phyloP scores from a whole-genome alignment of 2,329 filamentous ascomycete genomes.

The Thelonectria olida region DNA sequence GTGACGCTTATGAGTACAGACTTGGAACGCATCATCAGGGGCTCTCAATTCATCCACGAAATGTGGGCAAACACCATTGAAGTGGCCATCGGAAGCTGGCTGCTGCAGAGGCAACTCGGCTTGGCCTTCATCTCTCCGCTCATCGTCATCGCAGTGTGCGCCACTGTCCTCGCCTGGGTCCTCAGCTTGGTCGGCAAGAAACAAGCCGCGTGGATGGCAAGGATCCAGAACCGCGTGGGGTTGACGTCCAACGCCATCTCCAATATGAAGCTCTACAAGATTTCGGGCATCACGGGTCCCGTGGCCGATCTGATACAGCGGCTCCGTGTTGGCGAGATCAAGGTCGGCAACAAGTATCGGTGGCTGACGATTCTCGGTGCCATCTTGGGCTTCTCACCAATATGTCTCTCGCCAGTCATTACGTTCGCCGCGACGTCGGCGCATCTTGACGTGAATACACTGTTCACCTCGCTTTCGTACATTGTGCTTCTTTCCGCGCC shows the following conservation, averaged over 20 bases:
- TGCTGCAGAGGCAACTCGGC: constrained; percentile 58
- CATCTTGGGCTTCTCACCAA: constrained; percentile 45
- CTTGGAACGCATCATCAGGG: constrained; percentile 52
- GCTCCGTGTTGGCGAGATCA: constrained; percentile 43
- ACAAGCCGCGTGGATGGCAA: constrained; percentile 49
- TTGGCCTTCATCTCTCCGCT: constrained; percentile 58
- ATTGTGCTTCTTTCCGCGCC: constrained; percentile 47
- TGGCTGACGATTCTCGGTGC: constrained; percentile 35
- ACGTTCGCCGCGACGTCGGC: constrained; percentile 44
- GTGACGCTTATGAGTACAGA: constrained; percentile 60
- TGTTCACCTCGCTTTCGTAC: constrained; percentile 48
- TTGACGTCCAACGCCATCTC: constrained; percentile 43
- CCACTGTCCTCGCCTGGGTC: constrained; percentile 25
- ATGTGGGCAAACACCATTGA: constrained; percentile 53
- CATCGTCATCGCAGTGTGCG: constrained; percentile 48
- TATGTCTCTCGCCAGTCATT: constrained; percentile 46
- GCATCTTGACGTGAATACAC: constrained; percentile 37
- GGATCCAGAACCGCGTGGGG: constrained; percentile 47
- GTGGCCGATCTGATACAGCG: constrained; percentile 42
- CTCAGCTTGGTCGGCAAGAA: constrained; percentile 26
- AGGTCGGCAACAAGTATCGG: constrained; percentile 39
- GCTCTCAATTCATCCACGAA: constrained; percentile 49
- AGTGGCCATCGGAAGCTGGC: constrained; percentile 54
- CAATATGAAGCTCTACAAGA: constrained; percentile 46
- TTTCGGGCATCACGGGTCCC: constrained; percentile 40